Evolutionary conservation across 495 filamentous ascomycete species (phyloP).

Genomic region (Hypoxylon fuscum): DNA sequence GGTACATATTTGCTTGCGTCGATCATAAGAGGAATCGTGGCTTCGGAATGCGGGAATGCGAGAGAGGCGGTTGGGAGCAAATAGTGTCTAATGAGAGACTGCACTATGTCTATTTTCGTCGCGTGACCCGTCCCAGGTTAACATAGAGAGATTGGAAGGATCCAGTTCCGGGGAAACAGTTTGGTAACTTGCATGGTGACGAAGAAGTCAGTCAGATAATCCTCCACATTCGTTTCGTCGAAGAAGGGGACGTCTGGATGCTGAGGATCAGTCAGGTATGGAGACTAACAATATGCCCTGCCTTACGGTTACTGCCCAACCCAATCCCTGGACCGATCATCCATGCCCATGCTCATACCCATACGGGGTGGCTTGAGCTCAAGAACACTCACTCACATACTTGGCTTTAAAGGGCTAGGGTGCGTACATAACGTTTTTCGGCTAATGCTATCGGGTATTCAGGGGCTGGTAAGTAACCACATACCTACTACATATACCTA

Average conservation of each 20-base stretch:
- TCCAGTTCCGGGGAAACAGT: conserved; percentile 19
- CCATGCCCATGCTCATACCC: neutral
- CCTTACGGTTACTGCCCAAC: conserved; percentile 31
- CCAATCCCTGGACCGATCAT: conserved; percentile 8
- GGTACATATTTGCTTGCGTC: conserved; percentile 12
- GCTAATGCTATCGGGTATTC: conserved; percentile 32
- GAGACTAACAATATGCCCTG: neutral
- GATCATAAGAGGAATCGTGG: conserved; percentile 22
- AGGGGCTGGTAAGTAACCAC: conserved; percentile 3
- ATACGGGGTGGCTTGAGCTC: neutral
- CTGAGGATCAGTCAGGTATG: conserved; percentile 2
- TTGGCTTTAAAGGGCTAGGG: conserved; percentile 3
- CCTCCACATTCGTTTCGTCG: conserved; percentile 9
- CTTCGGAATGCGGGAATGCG: conserved; percentile 27
- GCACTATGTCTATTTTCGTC: conserved; percentile 26
- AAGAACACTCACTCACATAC: neutral
- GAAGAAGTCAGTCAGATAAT: conserved; percentile 21
- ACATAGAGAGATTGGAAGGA: conserved; percentile 14
- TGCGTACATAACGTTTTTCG: conserved; percentile 11
- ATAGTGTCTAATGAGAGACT: conserved; percentile 31
- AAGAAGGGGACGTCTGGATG: neutral
- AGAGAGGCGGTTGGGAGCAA: conserved; percentile 30
- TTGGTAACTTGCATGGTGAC: conserved; percentile 14
- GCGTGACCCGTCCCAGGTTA: conserved; percentile 28
- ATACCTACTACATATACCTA: neutral